These are phyloP conservation scores for Hygrocybe coccinea DNA, from an alignment of 768 basidiomycete genomes.

Conservation along the genomic window DNA sequence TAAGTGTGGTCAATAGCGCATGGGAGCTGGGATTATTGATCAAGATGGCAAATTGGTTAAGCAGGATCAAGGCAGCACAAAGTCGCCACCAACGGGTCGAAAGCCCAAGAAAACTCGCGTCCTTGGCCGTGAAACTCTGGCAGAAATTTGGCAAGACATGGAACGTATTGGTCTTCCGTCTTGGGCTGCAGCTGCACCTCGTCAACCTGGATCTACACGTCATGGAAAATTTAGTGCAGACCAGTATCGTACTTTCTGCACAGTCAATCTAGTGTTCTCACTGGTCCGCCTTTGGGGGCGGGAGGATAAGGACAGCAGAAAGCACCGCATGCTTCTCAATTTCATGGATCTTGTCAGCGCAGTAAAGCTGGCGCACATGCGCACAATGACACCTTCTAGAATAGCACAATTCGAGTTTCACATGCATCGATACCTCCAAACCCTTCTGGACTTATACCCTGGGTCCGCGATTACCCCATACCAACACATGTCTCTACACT, in stretches of 20 bases:
- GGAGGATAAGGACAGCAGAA: not conserved
- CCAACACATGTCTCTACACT: slow-evolving; percentile 15
- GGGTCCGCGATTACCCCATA: slow-evolving; percentile 7
- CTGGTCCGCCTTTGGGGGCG: slow-evolving; percentile 28
- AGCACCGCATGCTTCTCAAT: not conserved
- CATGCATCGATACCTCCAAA: not conserved
- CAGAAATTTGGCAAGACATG: slow-evolving; percentile 17
- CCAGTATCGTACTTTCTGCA: slow-evolving; percentile 28
- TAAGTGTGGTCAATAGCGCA: too few species aligned
- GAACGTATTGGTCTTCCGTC: slow-evolving; percentile 16
- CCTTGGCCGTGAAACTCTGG: not conserved
- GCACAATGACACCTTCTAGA: not conserved
- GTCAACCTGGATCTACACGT: slow-evolving; percentile 21
- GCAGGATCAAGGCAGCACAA: not conserved
- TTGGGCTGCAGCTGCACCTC: slow-evolving; percentile 25
- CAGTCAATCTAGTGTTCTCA: slow-evolving; percentile 28
- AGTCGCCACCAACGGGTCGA: not conserved
- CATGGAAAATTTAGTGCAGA: slow-evolving; percentile 33
- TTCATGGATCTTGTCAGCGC: slow-evolving; percentile 8
- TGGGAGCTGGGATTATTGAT: not conserved
- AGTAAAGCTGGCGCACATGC: not conserved
- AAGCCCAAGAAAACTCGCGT: slow-evolving; percentile 1
- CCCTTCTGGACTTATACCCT: slow-evolving; percentile 4
- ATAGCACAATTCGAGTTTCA: not conserved
- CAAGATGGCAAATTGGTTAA: not conserved